Evolutionary conservation across 2,329 filamentous ascomycete species (phyloP).

Genomic region (Monilinia laxa): DNA sequence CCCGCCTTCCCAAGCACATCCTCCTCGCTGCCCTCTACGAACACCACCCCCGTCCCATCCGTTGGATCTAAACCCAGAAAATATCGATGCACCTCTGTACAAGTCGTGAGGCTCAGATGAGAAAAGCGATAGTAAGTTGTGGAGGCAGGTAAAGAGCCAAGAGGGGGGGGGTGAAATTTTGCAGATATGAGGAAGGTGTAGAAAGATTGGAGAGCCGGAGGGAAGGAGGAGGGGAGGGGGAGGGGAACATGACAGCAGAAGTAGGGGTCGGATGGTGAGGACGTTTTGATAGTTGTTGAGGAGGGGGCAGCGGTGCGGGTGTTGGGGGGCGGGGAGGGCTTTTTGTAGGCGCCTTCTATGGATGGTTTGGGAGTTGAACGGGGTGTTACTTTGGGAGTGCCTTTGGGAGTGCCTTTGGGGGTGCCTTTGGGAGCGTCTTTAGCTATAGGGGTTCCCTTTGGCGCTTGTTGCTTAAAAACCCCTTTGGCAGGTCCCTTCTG

Average conservation of each 20-base stretch:
- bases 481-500: not conserved
- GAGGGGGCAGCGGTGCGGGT: slow-evolving; percentile 1
- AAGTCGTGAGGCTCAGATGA: slow-evolving; percentile 3
- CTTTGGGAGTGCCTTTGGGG: not conserved
- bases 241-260: slow-evolving; percentile 6
- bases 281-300: not conserved
- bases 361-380: not conserved
- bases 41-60: not conserved
- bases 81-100: slow-evolving; percentile 16
- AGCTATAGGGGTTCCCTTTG: not conserved
- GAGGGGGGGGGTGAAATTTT: not conserved
- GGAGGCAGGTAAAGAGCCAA: not conserved
- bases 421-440: not conserved
- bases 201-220: slow-evolving; percentile 2
- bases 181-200: slow-evolving; percentile 10
- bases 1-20: slow-evolving; percentile 5
- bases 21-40: slow-evolving; percentile 3
- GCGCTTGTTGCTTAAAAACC: not conserved
- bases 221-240: not conserved
- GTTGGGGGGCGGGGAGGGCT: slow-evolving; percentile 1
- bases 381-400: slow-evolving; percentile 1
- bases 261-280: not conserved
- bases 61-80: not conserved
- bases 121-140: slow-evolving; percentile 13
- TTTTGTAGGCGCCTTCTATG: slow-evolving; percentile 4